A percentile compares a stretch with the other conserved stretches of the same genome.
Evolutionary conservation across 768 basidiomycete genomes (phyloP).

Genomic region (Infundibulicybe gibba): DNA sequence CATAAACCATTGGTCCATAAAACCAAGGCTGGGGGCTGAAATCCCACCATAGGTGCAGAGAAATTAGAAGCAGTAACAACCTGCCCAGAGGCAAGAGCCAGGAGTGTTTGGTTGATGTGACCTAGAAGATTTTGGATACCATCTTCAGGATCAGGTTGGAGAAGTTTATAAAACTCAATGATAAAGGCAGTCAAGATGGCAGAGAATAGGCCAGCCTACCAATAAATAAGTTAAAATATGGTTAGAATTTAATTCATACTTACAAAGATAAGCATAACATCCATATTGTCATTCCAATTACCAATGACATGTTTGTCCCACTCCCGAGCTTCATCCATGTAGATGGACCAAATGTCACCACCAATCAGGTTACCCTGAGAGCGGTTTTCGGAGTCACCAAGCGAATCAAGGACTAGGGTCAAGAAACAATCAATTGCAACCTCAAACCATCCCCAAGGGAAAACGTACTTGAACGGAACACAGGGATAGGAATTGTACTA

Average conservation of each 20-base stretch:
- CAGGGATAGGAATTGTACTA: no score
- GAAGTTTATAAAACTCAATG: constrained; percentile 12
- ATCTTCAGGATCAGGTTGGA: constrained; percentile 10
- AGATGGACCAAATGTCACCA: constrained; percentile 6
- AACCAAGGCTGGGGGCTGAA: no score
- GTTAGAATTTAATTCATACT: background rate
- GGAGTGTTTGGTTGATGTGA: background rate
- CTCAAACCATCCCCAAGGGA: no score
- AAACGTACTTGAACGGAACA: no score
- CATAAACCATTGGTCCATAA: no score
- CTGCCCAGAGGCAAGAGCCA: no score
- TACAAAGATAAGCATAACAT: constrained; percentile 11
- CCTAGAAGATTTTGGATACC: constrained; percentile 7
- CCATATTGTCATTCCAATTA: constrained; percentile 12
- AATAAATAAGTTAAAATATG: background rate
- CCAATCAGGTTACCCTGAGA: no score
- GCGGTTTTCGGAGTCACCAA: no score
- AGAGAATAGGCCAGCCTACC: constrained; percentile 16
- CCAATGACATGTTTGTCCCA: constrained; percentile 6
- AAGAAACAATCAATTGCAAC: no score
- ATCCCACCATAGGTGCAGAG: background rate
- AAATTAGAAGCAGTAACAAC: constrained; percentile 8
- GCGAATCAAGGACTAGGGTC: no score
- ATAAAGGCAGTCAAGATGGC: constrained; percentile 18
- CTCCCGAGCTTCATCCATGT: constrained; percentile 9